Conservation (phyloP, 2,329 filamentous ascomycete genomes). For the Penicillium brevicompactum region DNA sequence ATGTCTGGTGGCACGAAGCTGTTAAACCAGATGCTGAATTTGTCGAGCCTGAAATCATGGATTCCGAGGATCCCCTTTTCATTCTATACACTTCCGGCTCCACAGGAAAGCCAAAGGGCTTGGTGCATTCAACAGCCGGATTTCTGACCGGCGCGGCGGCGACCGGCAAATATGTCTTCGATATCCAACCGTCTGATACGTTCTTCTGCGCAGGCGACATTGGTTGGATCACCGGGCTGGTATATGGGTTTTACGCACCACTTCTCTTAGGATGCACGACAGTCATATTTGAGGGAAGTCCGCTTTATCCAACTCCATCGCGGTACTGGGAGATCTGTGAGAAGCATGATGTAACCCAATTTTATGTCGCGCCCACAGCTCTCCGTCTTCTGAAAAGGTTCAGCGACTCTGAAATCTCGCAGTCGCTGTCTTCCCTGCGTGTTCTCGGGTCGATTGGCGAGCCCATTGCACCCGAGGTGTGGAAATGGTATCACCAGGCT, state of each 20-base stretch:
- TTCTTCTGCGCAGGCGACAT: conserved; percentile 97
- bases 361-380: conserved; percentile 92
- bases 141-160: conserved; percentile 85
- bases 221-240: conserved; percentile 96
- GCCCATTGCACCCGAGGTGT: neutral
- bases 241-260: conserved; percentile 92
- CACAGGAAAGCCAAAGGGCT: conserved; percentile 95
- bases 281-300: conserved; percentile 93
- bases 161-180: conserved; percentile 70
- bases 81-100: conserved; percentile 94
- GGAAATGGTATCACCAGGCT: conserved; percentile 2
- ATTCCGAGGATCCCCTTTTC: conserved; percentile 58
- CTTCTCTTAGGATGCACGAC: conserved; percentile 86
- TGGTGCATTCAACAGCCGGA: conserved; percentile 91
- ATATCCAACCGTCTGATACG: conserved; percentile 55
- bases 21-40: conserved; percentile 57
- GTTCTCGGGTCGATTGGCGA: conserved; percentile 1
- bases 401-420: too few species aligned
- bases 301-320: conserved; percentile 60
- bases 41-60: conserved; percentile 61
- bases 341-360: conserved; percentile 76
- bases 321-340: conserved; percentile 81
- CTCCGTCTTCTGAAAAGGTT: conserved; percentile 57
- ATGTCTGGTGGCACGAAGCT: conserved; percentile 80
- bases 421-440: neutral